Evolutionary conservation across 352 stramenopile species (phyloP), one percentile per base, ranked within the genome.

Genomic region (Pythium vanterpoolii): DNA sequence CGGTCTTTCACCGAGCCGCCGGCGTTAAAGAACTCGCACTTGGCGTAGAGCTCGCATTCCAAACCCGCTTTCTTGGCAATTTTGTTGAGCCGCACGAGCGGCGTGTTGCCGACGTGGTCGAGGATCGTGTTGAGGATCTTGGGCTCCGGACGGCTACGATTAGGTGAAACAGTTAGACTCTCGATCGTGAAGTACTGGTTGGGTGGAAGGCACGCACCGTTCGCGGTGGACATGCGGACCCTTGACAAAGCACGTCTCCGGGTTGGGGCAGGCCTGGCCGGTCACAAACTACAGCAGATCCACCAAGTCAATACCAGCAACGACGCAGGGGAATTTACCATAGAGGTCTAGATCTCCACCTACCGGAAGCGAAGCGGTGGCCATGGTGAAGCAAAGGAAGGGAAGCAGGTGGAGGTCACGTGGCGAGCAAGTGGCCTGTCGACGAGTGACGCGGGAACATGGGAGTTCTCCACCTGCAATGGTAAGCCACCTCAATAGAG

Each of bases 1-100:
- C 85, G 73, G 60, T 95, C 79, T 71, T 97, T 97, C 30, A 97
- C 87, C 49, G 77, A 95, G 21, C 87, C 87, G 16, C 89, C 88
- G 21, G 89, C 82, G 71, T 98, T 98, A 70, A 98, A 97, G 74
- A 95, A 95, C 83, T 98, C 92, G 78, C 93, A 97, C 73, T 98
- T 98, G 64, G 85, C 90, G 40, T 95, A 77, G 14, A 98, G 59
- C 56, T 98, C 91, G 68, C 86, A 96, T 49, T 95, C 71, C 30
- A 93, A 67, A 27, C 76, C 75, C 21, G 87, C 72, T 65, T 89
- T 89, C 49, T 75, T 64, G 23, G 76, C 73, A 42, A 97, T 83
- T 46, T 84, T 83, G 64, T 96, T 93, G 10, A 98, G 76, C 28
- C 92, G 87, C 50, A 99, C 91, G 26, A 99, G 74, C 27, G 96